Evolutionary conservation across 805 yeast species (phyloP), one percentile per base, ranked within the genome.

Genomic region (Saturnispora zaruensis): DNA sequence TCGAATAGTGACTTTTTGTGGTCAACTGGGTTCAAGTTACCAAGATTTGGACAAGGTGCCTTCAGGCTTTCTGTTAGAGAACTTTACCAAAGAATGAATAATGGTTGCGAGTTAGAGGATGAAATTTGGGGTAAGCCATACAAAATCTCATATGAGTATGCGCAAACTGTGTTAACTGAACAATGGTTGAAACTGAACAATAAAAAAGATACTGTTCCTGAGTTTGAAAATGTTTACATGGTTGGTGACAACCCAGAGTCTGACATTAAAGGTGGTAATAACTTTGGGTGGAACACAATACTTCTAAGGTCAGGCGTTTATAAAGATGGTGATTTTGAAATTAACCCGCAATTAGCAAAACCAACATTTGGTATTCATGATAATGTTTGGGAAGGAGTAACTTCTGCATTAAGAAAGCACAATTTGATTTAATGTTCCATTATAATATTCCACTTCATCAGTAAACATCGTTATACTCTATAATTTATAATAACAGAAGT

Each of bases 181-280:
- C 75, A 73, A 53, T 74, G 83, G 83, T 51, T 65, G 11, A 69
- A 69, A 45, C 52, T 54, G 5, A 56, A 51, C 32, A 53, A 53
- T 24, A 43, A 41, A 6, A 43, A 28, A 2, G n/a, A 51, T 4
- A 69, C 67, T 46, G 51, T 61, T 13, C 84, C 84, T 0, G 62
- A 76, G 8, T 71, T 84, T 58, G 66, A 70, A 32, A 66, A 75
- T n/a, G 83, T 93, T 1, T 90, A 74, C 68, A 93, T 93, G 99
- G 87, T 93, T 32, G 99, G 99, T 23, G 99, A 93, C 67, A 93
- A 93, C 64, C 98, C 97, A 3, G 93, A 82, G 23, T 79, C 89
- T 45, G 99, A 93, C 63, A 93, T 93, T 49, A 73, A 75, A 52
- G 99, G 99, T 0, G 99, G 96, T 2, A 82, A 84, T 58, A 69